phyloP scores from a whole-genome alignment of 306 rosid species.

The Trichosanthes cucumerina region DNA sequence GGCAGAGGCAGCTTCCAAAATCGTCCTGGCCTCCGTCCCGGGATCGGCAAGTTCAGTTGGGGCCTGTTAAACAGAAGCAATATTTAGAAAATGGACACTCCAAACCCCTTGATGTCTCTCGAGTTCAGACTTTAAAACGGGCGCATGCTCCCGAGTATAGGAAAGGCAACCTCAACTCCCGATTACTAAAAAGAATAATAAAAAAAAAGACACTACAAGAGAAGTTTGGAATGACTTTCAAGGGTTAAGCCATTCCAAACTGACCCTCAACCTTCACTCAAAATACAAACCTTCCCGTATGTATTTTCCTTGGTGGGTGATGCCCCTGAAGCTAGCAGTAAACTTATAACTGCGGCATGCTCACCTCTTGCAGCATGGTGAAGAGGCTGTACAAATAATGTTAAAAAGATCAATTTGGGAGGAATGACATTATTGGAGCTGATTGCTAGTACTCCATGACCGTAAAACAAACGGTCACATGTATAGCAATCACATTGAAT shows the following conservation, averaged over 20 bases:
- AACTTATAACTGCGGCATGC: constrained; percentile 50
- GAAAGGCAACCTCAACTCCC: no score
- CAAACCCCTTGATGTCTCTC: no score
- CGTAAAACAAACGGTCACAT: background rate
- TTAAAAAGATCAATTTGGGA: constrained; percentile 7
- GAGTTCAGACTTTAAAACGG: no score
- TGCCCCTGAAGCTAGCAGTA: constrained; percentile 61
- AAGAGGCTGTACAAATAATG: constrained; percentile 57
- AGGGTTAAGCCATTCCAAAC: background rate
- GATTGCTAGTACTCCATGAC: background rate
- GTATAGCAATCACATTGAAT: background rate
- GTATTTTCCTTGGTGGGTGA: constrained; percentile 45
- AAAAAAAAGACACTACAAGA: no score
- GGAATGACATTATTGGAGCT: background rate
- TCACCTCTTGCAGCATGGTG: constrained; percentile 95
- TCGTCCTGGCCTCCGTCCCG: constrained; percentile 48
- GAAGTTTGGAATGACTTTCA: no score
- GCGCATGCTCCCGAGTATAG: no score
- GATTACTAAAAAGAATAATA: no score
- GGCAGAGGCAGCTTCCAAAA: constrained; percentile 44
- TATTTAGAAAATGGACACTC: background rate
- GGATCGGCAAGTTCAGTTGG: constrained; percentile 64
- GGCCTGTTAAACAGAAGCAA: constrained; percentile 25
- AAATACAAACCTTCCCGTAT: constrained; percentile 51
- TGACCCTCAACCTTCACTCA: background rate